Base-by-base conservation (phyloP, 352 stramenopile species). In the Globisporangium recalcitrans region DNA sequence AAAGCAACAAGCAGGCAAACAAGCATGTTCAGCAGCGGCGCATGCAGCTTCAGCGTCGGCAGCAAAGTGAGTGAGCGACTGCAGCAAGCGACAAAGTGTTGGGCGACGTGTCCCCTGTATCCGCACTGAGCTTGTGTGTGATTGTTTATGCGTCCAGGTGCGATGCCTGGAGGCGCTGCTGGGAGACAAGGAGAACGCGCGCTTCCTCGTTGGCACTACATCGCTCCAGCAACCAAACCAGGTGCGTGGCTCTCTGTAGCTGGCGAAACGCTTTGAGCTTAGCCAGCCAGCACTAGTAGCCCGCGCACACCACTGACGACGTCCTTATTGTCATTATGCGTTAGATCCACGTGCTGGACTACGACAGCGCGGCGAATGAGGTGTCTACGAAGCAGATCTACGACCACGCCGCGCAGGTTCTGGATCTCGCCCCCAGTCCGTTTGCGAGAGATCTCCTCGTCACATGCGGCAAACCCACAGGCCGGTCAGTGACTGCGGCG, bases 141-240 rank as follows among this genome's bases (percentile, higher is more conserved):
- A n/a, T n/a, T n/a, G 1, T 29, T 3, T 49, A 3, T 69, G 16
- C 31, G 11, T 5, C 1, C 52, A 90, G 80, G 72, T 83, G 46
- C 83, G 85, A 10, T 83, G 77, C 40, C 67, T 95, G 36, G 85
- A 91, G 53, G 77, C 85, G 16, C 60, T 93, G 32, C 53, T 86
- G 24, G 82, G 65, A 5, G 78, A 91, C 38, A 90, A 84, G 49
- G 75, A 86, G 46, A 65, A 69, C 47, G 68, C 74, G 59, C 81
- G 76, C 57, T 94, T 91, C 65, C 66, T 93, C 46, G 59, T 89
- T 11, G 83, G 83, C 56, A 91, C 80, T 19, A 76, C 75, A 16
- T 72, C 71, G 11, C 80, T 90, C 58, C 81, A 85, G 60, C 74
- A 84, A 42, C 60, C 69, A 31, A 95, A 95, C 60, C 73, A 90